phyloP scores from a whole-genome alignment of 306 rosid genomes.

The Cicer chorassanicum region DNA sequence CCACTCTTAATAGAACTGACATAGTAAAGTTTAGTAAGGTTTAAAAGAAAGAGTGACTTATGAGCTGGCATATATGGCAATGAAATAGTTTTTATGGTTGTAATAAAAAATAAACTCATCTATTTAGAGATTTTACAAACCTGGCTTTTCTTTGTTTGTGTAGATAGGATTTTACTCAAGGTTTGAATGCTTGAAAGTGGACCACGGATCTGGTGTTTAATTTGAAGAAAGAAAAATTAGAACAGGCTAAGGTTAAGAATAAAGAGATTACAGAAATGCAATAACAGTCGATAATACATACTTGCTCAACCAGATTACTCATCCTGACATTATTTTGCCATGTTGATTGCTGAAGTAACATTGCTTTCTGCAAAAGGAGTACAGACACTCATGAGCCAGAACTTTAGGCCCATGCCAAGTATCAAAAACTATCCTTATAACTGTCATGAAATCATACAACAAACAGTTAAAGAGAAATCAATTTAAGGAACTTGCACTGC shows the following conservation, averaged over 20 bases:
- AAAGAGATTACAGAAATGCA: constrained; percentile 7
- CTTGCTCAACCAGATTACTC: constrained; percentile 86
- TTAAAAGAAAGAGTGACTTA: constrained; percentile 10
- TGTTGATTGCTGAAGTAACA: constrained; percentile 88
- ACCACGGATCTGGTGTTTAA: constrained; percentile 73
- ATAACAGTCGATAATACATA: constrained; percentile 42
- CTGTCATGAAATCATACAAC: constrained; percentile 16
- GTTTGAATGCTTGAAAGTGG: constrained; percentile 91
- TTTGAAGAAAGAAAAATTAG: constrained; percentile 37
- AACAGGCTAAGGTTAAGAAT: constrained; percentile 34
- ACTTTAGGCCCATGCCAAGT: constrained; percentile 29
- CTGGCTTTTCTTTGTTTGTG: constrained; percentile 80
- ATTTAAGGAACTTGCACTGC: constrained; percentile 25
- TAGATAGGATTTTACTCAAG: constrained; percentile 84
- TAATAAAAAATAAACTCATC: constrained; percentile 15
- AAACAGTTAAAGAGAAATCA: constrained; percentile 27
- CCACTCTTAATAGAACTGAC: neutral
- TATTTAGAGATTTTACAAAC: constrained; percentile 50
- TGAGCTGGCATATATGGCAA: neutral
- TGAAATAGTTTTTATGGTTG: constrained; percentile 1
- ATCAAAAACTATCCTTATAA: constrained; percentile 23
- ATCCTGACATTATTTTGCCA: constrained; percentile 94
- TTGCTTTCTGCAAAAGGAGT: constrained; percentile 72
- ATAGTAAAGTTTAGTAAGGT: neutral
- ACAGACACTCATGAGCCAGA: constrained; percentile 31